Evolutionary conservation across 1,284 basidiomycete species (phyloP).

Genomic region (Fomitopsis pinicola): DNA sequence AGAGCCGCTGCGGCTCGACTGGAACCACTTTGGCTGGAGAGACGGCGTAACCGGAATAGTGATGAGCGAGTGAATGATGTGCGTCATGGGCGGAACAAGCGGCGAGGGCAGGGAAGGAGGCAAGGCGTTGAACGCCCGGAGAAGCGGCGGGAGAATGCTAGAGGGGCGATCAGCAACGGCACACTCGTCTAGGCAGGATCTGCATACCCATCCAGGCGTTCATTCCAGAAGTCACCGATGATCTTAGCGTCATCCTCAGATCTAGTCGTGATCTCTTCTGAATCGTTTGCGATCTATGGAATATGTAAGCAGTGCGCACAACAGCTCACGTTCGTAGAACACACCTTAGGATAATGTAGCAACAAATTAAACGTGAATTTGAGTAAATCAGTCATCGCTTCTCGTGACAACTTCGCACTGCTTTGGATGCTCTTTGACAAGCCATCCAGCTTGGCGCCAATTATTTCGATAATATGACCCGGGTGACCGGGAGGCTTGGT

Average conservation of each 20-base stretch:
- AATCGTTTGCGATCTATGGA: constrained; percentile 34
- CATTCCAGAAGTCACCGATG: constrained; percentile 65
- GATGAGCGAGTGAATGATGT: constrained; percentile 72
- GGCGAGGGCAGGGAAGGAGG: constrained; percentile 58
- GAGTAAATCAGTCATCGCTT: constrained; percentile 72
- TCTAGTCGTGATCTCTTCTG: constrained; percentile 14
- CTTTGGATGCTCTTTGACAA: constrained; percentile 41
- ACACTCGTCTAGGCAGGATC: not conserved
- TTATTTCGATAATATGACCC: constrained; percentile 52
- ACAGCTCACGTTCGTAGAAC: constrained; percentile 4
- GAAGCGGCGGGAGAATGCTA: constrained; percentile 55
- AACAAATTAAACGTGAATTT: constrained; percentile 77
- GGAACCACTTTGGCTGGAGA: constrained; percentile 51
- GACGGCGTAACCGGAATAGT: constrained; percentile 59
- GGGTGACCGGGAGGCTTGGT: constrained; percentile 45
- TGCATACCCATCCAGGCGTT: constrained; percentile 62
- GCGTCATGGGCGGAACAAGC: constrained; percentile 62
- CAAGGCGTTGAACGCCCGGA: constrained; percentile 58
- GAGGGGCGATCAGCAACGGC: not conserved
- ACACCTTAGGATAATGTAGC: constrained; percentile 61
- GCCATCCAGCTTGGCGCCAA: constrained; percentile 54
- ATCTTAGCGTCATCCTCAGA: constrained; percentile 29
- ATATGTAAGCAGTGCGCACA: not conserved
- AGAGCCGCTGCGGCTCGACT: constrained; percentile 23
- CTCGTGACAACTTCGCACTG: constrained; percentile 52